phyloP scores from a whole-genome alignment of 2,329 filamentous ascomycete species.

The Myriosclerotinia scirpicola region DNA sequence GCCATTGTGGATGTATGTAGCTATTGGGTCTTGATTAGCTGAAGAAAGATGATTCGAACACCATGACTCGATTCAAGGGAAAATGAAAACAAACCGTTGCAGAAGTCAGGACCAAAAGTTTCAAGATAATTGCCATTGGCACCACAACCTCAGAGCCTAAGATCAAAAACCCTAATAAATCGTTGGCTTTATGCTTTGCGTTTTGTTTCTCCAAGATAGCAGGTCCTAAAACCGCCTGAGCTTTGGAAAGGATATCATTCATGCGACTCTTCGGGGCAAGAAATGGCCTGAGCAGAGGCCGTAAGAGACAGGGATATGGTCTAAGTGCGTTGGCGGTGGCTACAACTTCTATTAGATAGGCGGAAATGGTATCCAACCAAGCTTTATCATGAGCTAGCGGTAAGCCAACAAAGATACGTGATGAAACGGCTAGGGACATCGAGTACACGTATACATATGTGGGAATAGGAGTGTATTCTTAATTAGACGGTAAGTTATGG shows the following conservation, averaged over 20 bases:
- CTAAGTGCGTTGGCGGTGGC: neutral
- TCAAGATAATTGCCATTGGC: slow-evolving; percentile 5
- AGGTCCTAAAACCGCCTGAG: neutral
- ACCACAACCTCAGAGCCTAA: neutral
- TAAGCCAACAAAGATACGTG: slow-evolving; percentile 34
- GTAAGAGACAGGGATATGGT: neutral
- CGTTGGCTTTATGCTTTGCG: neutral
- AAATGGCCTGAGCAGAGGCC: neutral
- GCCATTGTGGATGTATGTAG: slow-evolving; percentile 45
- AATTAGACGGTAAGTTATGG: neutral
- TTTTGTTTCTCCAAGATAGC: slow-evolving; percentile 14
- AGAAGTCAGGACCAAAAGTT: slow-evolving; percentile 9
- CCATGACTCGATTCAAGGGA: neutral
- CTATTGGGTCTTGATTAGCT: neutral
- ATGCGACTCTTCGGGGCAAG: slow-evolving; percentile 15
- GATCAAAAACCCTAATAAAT: slow-evolving; percentile 11
- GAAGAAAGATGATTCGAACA: too few relatives aligned
- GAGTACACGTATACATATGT: slow-evolving; percentile 8
- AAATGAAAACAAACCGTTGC: neutral
- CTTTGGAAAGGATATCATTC: slow-evolving; percentile 14
- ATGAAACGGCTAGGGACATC: slow-evolving; percentile 7
- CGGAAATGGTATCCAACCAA: slow-evolving; percentile 29
- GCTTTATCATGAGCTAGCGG: slow-evolving; percentile 33
- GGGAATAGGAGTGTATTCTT: neutral
- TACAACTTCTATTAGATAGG: slow-evolving; percentile 8